Conservation (phyloP, 768 basidiomycete genomes). For the Tricholoma sp. region DNA sequence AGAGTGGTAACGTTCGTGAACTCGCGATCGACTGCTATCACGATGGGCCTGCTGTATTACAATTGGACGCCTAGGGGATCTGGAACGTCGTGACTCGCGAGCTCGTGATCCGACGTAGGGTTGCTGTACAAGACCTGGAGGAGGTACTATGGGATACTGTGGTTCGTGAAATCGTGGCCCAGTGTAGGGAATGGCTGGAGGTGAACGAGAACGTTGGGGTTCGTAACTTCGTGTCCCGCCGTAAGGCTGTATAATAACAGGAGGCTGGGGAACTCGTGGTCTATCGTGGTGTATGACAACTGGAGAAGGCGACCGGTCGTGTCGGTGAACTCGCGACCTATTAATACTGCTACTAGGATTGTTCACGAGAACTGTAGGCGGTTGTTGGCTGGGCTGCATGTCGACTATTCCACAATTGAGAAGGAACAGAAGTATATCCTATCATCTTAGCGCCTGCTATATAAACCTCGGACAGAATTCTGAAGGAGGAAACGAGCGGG, state of each 20-base stretch:
- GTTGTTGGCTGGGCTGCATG: background rate
- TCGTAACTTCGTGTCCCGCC: background rate
- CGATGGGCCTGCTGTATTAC: background rate
- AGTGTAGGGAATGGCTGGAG: background rate
- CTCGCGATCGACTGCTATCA: background rate
- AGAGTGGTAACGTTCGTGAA: background rate
- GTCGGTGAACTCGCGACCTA: background rate
- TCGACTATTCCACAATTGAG: background rate
- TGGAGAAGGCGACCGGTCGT: background rate
- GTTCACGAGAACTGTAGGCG: background rate
- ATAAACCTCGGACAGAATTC: no score
- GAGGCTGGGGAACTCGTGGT: no score
- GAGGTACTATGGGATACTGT: background rate
- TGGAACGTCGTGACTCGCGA: background rate
- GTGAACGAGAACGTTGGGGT: background rate
- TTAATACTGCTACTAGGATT: background rate
- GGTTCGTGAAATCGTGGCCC: background rate
- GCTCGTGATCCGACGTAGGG: background rate
- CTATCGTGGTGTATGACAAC: background rate
- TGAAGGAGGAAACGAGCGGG: background rate
- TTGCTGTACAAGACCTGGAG: background rate
- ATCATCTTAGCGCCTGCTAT: background rate
- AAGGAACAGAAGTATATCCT: constrained; percentile 6
- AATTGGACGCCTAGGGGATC: background rate
- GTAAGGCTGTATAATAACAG: background rate